A percentile compares a stretch with the other conserved stretches of the same genome.
Conservation (phyloP, 169 alveolate genomes). For the Theileria annulata region DNA sequence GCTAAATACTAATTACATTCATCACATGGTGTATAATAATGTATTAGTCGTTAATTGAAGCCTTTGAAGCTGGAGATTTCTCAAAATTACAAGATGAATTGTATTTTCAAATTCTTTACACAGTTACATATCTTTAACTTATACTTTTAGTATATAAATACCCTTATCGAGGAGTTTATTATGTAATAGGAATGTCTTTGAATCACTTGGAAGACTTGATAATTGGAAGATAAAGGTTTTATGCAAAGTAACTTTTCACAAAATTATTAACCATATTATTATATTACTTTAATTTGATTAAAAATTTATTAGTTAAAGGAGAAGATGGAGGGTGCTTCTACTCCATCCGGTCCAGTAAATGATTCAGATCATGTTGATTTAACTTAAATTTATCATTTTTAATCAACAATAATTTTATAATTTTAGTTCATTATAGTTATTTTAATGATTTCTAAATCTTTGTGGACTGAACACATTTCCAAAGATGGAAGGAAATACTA, state of each 20-base stretch:
- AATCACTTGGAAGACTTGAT: constrained; percentile 39
- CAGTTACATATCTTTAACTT: background rate
- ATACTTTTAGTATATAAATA: background rate
- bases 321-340: constrained; percentile 43
- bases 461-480: constrained; percentile 81
- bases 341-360: constrained; percentile 6
- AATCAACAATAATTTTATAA: background rate
- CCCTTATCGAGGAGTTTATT: background rate
- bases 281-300: background rate
- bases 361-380: constrained; percentile 52
- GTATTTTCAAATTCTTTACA: constrained; percentile 17
- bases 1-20: background rate
- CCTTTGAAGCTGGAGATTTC: constrained; percentile 53
- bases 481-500: constrained; percentile 81
- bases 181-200: constrained; percentile 40
- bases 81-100: constrained; percentile 40
- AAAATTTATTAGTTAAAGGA: constrained; percentile 13
- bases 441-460: background rate
- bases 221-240: constrained; percentile 62
- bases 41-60: constrained; percentile 43
- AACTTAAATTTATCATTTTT: constrained; percentile 17
- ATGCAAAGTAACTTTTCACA: constrained; percentile 35
- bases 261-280: background rate
- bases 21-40: background rate
- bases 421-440: background rate